phyloP scores from a whole-genome alignment of 495 filamentous ascomycete species.

The Jackrogersella multiformis region DNA sequence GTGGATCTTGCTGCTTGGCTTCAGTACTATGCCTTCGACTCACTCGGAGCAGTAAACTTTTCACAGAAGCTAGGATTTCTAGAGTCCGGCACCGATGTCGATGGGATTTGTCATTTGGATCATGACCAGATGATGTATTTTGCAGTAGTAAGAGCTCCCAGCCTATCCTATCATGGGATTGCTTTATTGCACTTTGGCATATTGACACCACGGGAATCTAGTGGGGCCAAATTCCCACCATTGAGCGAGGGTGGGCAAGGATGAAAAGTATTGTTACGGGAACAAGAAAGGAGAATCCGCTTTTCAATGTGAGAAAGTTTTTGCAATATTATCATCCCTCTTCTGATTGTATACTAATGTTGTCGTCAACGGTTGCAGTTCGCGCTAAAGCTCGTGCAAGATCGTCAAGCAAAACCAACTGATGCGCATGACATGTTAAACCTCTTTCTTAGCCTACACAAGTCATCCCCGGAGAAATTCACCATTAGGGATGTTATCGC shows the following conservation, averaged over 20 bases:
- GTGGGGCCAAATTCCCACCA: not conserved
- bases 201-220: not conserved
- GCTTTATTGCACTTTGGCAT: too few species aligned
- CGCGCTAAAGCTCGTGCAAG: not conserved
- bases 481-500: conserved; percentile 18
- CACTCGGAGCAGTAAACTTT: conserved; percentile 65
- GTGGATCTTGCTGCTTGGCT: conserved; percentile 64
- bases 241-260: not conserved
- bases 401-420: not conserved
- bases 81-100: conserved; percentile 60
- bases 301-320: not conserved
- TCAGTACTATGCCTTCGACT: conserved; percentile 68
- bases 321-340: not conserved
- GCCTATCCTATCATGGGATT: not conserved
- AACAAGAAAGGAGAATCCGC: not conserved
- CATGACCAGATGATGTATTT: conserved; percentile 31
- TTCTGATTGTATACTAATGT: not conserved
- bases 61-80: conserved; percentile 64
- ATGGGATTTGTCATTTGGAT: conserved; percentile 37
- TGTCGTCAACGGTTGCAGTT: not conserved
- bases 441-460: conserved; percentile 11
- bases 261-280: not conserved
- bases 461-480: conserved; percentile 8
- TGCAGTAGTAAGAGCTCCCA: not conserved
- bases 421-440: conserved; percentile 19